Percentiles rank a stretch among this genome's conserved stretches.
phyloP scores from a whole-genome alignment of 345 rosid genomes.

The Populus deltoides region DNA sequence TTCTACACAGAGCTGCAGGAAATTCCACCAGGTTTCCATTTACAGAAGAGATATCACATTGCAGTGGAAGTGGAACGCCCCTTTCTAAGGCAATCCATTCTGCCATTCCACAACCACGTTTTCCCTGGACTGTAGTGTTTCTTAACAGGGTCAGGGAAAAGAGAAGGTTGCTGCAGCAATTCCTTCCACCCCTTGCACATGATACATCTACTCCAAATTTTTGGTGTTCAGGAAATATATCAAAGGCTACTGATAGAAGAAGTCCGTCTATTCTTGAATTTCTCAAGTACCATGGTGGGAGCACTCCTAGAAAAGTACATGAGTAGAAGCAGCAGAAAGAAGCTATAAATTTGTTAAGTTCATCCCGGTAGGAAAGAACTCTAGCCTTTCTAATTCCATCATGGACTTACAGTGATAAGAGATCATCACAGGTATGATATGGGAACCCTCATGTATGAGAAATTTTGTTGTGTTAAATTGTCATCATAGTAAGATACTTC shows the following conservation, averaged over 20 bases:
- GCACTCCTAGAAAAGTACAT: slow-evolving; percentile 32
- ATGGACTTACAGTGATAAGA: slow-evolving; percentile 71
- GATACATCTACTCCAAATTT: slow-evolving; percentile 38
- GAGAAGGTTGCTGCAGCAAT: slow-evolving; percentile 59
- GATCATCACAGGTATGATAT: slow-evolving; percentile 60
- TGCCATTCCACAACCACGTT: slow-evolving; percentile 46
- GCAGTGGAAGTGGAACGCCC: slow-evolving; percentile 58
- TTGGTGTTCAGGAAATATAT: slow-evolving; percentile 32
- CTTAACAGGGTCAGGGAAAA: slow-evolving; percentile 78
- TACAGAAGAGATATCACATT: slow-evolving; percentile 47
- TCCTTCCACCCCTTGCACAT: slow-evolving; percentile 58
- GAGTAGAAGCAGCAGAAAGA: slow-evolving; percentile 61
- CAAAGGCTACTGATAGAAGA: slow-evolving; percentile 55
- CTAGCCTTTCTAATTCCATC: slow-evolving; percentile 39
- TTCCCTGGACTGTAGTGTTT: slow-evolving; percentile 95
- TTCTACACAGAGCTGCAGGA: slow-evolving; percentile 36
- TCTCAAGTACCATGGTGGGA: slow-evolving; percentile 76
- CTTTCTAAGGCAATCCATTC: slow-evolving; percentile 61
- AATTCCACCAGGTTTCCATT: slow-evolving; percentile 36
- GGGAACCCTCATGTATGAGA: not conserved
- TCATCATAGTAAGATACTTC: not conserved
- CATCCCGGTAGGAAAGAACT: slow-evolving; percentile 35
- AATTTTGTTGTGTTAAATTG: not conserved
- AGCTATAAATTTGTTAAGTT: slow-evolving; percentile 35
- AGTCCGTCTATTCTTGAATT: slow-evolving; percentile 77